phyloP scores from a whole-genome alignment of 768 basidiomycete species.

The Russula sp. region DNA sequence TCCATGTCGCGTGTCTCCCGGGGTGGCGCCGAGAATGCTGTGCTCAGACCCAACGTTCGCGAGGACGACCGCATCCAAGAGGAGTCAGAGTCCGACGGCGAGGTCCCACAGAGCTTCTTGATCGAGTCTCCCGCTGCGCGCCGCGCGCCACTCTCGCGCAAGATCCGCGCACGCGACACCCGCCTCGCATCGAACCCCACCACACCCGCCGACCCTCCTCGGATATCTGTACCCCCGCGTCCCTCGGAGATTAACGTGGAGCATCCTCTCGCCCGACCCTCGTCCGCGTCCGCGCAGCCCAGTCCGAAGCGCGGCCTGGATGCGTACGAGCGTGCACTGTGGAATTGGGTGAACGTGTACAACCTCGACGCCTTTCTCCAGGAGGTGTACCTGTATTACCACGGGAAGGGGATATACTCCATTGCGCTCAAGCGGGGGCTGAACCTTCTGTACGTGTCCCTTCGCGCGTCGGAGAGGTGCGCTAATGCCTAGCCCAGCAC shows the following conservation, averaged over 20 bases:
- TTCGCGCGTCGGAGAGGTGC: constrained; percentile 23
- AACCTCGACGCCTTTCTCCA: constrained; percentile 94
- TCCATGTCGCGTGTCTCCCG: constrained; percentile 52
- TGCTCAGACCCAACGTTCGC: constrained; percentile 66
- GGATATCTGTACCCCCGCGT: constrained; percentile 55
- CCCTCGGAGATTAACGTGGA: constrained; percentile 57
- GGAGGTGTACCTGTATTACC: constrained; percentile 94
- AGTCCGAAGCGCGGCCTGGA: constrained; percentile 67
- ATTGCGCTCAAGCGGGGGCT: constrained; percentile 86
- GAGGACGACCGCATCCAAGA: constrained; percentile 55
- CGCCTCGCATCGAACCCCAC: constrained; percentile 5
- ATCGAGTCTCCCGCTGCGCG: constrained; percentile 53
- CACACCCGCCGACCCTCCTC: constrained; percentile 30
- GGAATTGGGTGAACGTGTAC: constrained; percentile 99
- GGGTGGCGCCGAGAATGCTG: constrained; percentile 52
- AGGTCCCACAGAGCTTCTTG: constrained; percentile 82
- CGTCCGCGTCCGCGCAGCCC: constrained; percentile 26
- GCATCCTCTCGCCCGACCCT: constrained; percentile 24
- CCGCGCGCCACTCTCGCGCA: constrained; percentile 28
- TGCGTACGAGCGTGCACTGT: constrained; percentile 84
- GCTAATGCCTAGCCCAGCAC: constrained; percentile 54
- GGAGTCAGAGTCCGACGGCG: constrained; percentile 69
- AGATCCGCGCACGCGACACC: constrained; percentile 35
- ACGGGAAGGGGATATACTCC: constrained; percentile 93
- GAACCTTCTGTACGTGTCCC: constrained; percentile 81